Base-by-base conservation (phyloP, 1,139 yeast species). In the Geotrichum carabidarum region DNA sequence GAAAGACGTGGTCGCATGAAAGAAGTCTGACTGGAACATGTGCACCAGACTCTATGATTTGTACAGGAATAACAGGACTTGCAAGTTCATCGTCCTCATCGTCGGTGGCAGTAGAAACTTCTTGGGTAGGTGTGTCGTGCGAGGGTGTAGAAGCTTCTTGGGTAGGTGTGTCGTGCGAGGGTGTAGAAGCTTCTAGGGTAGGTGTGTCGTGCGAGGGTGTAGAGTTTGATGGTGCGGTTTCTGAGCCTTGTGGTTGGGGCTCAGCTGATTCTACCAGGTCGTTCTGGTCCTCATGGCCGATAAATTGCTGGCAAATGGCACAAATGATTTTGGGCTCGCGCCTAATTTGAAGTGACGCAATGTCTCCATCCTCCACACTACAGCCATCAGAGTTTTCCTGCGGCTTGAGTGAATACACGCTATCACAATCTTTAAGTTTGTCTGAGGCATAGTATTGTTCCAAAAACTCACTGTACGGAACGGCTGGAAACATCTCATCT, bases 1-100 rank as follows among this genome's bases (percentile, higher is more conserved):
- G 96, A 76, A 83, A 88, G 1, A 85, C 89, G 69, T 88, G 96
- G 2, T 93, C 91, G 71, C 96, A 88, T 8, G 86, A 73, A 48
- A 87, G 74, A 0, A 89, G 87, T 56, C 95, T 77, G 0, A 87
- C 89, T 1, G 70, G 67, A 52, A 85, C 91, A 1, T 72, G 69
- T 57, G 84, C 88, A 12, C 79, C 84, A 50, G 79, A 78, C 59
- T 82, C 86, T 54, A 84, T 76, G 2, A 72, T 66, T 53, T 86
- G 35, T 17, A 12, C 48, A 12, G 12, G 27, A 12, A n/a, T 22
- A 12, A 22, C 27, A 22, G 27, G 27, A 22, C 27, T 22, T 22
- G 27, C 27, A 22, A 22, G 27, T 5, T 8, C 18, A 9, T 44
- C 47, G 37, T 8, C 35, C 9, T 44, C 37, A 27, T 15, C 9